phyloP scores from a whole-genome alignment of 148 eudicot species.

The Polygonum aviculare region DNA sequence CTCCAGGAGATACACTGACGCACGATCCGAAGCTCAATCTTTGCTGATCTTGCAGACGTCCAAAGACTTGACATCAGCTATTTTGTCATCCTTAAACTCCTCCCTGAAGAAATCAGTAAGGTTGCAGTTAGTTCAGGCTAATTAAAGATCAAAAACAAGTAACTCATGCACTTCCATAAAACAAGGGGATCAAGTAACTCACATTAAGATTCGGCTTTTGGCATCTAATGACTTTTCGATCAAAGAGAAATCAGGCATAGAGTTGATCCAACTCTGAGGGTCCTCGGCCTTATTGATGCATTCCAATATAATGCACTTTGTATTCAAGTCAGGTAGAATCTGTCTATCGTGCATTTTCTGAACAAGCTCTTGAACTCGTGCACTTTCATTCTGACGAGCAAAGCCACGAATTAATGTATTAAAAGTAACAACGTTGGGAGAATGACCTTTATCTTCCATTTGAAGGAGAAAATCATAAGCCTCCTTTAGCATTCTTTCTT shows the following conservation, averaged over 20 bases:
- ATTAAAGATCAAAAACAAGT: no score
- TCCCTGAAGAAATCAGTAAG: no score
- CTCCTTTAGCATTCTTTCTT: constrained; percentile 19
- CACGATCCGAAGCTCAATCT: no score
- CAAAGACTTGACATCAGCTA: no score
- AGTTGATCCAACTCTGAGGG: neutral
- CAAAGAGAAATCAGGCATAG: neutral
- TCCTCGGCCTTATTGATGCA: neutral
- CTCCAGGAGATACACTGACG: no score
- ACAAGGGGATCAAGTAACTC: neutral
- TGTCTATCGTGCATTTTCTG: constrained; percentile 9
- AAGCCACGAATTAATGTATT: constrained; percentile 17
- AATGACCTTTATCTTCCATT: constrained; percentile 21
- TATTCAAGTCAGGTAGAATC: neutral
- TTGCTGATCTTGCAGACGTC: no score
- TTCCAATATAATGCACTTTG: neutral
- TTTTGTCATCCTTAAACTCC: no score
- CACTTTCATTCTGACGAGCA: constrained; percentile 8
- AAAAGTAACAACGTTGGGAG: constrained; percentile 16
- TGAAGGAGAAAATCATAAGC: constrained; percentile 11
- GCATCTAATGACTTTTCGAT: neutral
- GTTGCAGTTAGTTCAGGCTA: no score
- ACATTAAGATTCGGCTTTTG: neutral
- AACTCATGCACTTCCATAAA: no score
- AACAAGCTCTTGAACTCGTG: constrained; percentile 19